A percentile compares a stretch with the other conserved stretches of the same genome.
Conservation (phyloP, 2,329 filamentous ascomycete species). For the Scopulariopsis brevicaulis region DNA sequence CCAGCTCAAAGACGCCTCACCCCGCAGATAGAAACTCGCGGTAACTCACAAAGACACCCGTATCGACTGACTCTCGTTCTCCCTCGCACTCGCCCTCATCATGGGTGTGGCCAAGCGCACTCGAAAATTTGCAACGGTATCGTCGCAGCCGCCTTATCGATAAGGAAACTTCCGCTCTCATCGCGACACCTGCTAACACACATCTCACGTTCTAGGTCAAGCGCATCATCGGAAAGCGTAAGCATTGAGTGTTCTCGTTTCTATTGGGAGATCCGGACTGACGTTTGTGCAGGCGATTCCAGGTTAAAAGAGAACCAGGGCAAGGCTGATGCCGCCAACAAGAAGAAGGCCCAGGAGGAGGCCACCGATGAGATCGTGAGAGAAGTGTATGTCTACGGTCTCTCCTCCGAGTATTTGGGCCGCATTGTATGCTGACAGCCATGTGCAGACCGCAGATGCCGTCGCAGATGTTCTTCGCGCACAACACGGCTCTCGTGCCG, state of each 20-base stretch:
- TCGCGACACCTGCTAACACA: constrained; percentile 3
- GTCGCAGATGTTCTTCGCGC: constrained; percentile 76
- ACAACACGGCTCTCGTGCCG: constrained; percentile 76
- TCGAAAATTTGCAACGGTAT: constrained; percentile 71
- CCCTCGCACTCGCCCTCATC: constrained; percentile 1
- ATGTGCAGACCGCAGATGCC: constrained; percentile 57
- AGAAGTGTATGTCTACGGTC: constrained; percentile 41
- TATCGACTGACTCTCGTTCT: not conserved
- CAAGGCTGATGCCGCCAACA: constrained; percentile 47
- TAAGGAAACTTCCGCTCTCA: constrained; percentile 7
- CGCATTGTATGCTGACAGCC: not conserved
- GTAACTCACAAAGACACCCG: not conserved
- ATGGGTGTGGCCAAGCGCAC: constrained; percentile 91
- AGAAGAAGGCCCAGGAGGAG: constrained; percentile 45
- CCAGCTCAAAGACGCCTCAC: not conserved
- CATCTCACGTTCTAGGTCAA: constrained; percentile 46
- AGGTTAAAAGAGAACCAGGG: constrained; percentile 71
- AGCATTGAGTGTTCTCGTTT: not conserved
- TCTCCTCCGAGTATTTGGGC: constrained; percentile 4
- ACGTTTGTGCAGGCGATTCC: constrained; percentile 41
- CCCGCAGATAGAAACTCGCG: not conserved
- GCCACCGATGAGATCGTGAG: constrained; percentile 52
- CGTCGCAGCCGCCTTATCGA: constrained; percentile 13
- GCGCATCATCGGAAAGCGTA: constrained; percentile 62
- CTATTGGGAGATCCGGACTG: not conserved